Evolutionary conservation across 306 rosid genomes (phyloP).

Genomic region (Fagus sylvatica): DNA sequence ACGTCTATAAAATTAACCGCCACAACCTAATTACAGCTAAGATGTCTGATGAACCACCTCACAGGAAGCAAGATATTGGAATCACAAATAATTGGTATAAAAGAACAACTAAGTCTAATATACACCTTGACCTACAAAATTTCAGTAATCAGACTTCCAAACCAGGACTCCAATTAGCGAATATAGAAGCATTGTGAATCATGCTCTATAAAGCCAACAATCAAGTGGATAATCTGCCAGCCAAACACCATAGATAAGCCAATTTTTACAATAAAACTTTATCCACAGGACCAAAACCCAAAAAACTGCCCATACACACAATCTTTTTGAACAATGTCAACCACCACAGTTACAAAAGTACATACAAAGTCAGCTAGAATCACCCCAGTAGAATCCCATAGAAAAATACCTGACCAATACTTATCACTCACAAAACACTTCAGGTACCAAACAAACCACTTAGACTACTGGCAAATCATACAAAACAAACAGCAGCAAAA

Average conservation of each 20-base stretch:
- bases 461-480: neutral
- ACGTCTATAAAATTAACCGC: neutral
- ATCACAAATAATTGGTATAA: neutral
- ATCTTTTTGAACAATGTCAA: neutral
- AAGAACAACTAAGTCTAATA: neutral
- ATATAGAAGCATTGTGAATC: neutral
- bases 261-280: neutral
- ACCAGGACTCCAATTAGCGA: neutral
- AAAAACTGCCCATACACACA: neutral
- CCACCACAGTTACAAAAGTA: neutral
- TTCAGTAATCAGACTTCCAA: neutral
- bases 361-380: neutral
- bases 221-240: neutral
- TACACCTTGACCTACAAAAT: neutral
- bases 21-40: neutral
- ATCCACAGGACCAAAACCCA: neutral
- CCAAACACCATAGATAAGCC: neutral
- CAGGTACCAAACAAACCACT: neutral
- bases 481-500: neutral
- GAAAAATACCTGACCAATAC: neutral
- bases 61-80: neutral
- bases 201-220: neutral
- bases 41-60: neutral
- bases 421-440: neutral
- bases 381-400: neutral